These are phyloP conservation scores for Coniochaeta pulveracea DNA, from an alignment of 2,329 filamentous ascomycete species.

Conservation along the genomic window DNA sequence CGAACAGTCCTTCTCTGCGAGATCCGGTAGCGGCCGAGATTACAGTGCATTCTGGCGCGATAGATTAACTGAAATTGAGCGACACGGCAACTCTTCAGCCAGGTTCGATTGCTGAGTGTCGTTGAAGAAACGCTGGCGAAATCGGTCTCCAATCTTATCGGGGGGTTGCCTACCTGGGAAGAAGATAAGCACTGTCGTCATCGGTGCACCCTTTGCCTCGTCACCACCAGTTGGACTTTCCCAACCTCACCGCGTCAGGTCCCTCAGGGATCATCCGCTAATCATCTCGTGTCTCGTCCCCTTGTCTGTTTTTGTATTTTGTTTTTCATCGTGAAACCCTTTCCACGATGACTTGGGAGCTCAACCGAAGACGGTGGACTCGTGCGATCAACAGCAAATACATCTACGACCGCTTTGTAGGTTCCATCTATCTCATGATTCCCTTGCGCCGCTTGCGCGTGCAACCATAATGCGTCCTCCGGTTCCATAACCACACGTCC, in stretches of 20 bases:
- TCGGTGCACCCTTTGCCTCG: not conserved
- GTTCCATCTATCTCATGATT: conserved; percentile 27
- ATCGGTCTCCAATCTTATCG: no score
- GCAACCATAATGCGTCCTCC: no score
- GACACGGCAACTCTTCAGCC: no score
- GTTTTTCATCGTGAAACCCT: not conserved
- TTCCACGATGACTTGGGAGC: conserved; percentile 44
- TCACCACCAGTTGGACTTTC: not conserved
- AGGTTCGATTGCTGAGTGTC: no score
- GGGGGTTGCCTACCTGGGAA: no score
- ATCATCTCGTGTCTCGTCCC: not conserved
- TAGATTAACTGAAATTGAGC: no score
- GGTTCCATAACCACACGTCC: no score
- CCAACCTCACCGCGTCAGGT: not conserved
- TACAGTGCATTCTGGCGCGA: no score
- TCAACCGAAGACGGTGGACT: conserved; percentile 47
- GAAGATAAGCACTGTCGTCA: conserved; percentile 3
- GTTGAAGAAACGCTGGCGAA: no score
- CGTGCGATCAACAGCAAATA: conserved; percentile 60
- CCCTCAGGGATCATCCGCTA: not conserved
- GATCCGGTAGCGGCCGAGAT: no score
- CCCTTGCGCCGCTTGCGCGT: no score
- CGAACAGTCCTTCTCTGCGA: no score
- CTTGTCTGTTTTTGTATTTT: not conserved
- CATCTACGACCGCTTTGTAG: conserved; percentile 62